Evolutionary conservation across 2,329 filamentous ascomycete genomes (phyloP), one percentile per base, ranked within the genome.

Genomic region (Penicillium sp.): DNA sequence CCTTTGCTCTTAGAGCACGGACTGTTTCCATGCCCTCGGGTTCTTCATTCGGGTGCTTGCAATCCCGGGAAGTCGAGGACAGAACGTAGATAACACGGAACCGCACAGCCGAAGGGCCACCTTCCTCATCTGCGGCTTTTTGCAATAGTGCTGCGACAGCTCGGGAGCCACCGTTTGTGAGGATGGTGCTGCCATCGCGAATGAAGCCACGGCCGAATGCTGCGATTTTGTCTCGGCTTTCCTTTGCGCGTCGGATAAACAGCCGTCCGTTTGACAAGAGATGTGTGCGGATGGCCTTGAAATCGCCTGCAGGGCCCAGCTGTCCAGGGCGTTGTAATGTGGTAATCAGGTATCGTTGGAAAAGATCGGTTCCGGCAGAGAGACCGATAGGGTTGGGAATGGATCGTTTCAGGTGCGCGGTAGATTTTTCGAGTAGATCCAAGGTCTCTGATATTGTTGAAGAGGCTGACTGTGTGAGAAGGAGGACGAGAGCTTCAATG

Each of bases 361-460:
- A 97, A 58, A 97, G 86, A 74, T 97, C 92, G 59, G 92, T 96
- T 68, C 94, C 94, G 54, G 95, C 94, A 48, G 90, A 92, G 16
- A 97, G 85, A 5, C 92, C 93, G 55, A 97, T 90, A 15, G 92
- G 90, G 77, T 99, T 97, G 8, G 88, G 82, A 52, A 96, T 88
- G 21, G 87, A 86, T 57, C 82, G 81, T 74, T 92, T 93, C 62
- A 99, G 85, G 68, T 86, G 84, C 51, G 84, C 81, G 50, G 91
- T 93, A 71, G 94, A 88, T 46, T 83, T 84, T 69, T 88, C 87
- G 61, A 97, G 84, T 45, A 92, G 85, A 66, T 93, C 88, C 72
- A 97, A 88, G 36, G 93, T 97, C 79, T 99, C 94, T 77, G 89
- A 93, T 68, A 96, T 91, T 57, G 94, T 99, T 23, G 87, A 89